These are phyloP conservation scores for Byssoonygena ceratinophila DNA, from an alignment of 2,329 filamentous ascomycete genomes.

Conservation along the genomic window DNA sequence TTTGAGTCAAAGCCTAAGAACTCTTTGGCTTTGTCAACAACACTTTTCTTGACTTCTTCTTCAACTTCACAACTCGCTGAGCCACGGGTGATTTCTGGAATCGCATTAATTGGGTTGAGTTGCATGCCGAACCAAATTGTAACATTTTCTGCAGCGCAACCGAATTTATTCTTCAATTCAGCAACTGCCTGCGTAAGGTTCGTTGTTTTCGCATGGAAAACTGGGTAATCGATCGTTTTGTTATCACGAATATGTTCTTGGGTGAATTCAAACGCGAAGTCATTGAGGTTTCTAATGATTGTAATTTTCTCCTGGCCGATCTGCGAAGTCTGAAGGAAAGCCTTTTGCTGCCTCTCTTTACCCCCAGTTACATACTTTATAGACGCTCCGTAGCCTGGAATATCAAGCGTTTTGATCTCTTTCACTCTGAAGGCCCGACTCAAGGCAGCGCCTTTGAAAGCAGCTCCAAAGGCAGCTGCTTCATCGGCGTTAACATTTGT, in stretches of 20 bases:
- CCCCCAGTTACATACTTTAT: constrained; percentile 62
- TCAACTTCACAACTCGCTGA: constrained; percentile 77
- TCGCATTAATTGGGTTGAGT: constrained; percentile 60
- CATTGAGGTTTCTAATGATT: constrained; percentile 67
- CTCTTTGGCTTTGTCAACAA: constrained; percentile 92
- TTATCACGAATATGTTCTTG: constrained; percentile 52
- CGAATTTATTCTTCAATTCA: constrained; percentile 64
- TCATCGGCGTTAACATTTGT: constrained; percentile 96
- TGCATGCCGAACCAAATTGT: constrained; percentile 68
- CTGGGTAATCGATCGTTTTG: constrained; percentile 45
- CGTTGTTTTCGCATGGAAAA: constrained; percentile 59
- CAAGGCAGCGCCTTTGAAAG: constrained; percentile 82
- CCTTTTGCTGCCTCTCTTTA: constrained; percentile 64
- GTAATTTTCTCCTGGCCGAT: constrained; percentile 74
- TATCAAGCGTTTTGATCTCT: constrained; percentile 79
- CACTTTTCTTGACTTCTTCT: constrained; percentile 57
- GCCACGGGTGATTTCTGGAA: constrained; percentile 68
- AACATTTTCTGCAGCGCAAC: constrained; percentile 65
- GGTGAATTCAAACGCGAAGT: constrained; percentile 70
- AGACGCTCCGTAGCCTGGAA: constrained; percentile 59
- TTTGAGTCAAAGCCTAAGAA: constrained; percentile 91
- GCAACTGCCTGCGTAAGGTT: constrained; percentile 80
- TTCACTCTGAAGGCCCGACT: constrained; percentile 96
- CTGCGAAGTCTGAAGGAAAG: constrained; percentile 69
- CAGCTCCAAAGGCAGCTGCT: constrained; percentile 88